phyloP scores from a whole-genome alignment of 139 green algal genomes.

The Edaphochlamys debaryana region DNA sequence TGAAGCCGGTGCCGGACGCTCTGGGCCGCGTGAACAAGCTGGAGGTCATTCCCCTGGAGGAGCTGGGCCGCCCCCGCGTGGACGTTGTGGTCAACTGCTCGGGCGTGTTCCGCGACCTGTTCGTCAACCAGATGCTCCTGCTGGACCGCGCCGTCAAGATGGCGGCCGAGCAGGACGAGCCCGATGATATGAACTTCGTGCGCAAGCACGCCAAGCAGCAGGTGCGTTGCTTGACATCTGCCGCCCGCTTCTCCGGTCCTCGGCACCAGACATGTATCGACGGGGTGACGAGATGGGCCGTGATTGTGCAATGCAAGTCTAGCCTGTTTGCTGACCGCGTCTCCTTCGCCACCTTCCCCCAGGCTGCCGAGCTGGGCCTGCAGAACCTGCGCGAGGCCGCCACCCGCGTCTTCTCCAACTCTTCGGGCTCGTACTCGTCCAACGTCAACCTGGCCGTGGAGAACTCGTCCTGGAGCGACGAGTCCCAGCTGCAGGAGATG shows the following conservation, averaged over 20 bases:
- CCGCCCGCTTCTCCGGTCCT: no score
- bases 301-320: no score
- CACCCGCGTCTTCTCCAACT: conserved; percentile 97
- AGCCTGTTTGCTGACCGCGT: no score
- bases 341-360: no score
- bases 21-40: conserved; percentile 99
- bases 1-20: conserved; percentile 92
- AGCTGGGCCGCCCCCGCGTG: conserved; percentile 94
- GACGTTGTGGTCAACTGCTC: conserved; percentile 99
- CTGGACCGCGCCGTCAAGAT: conserved; percentile 97
- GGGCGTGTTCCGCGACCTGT: conserved; percentile 99
- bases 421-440: conserved; percentile 94
- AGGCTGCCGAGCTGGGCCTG: conserved; percentile 91
- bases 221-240: background rate
- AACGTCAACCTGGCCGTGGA: conserved; percentile 99
- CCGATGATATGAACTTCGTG: conserved; percentile 99
- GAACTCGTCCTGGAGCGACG: conserved; percentile 96
- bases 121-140: conserved; percentile 99
- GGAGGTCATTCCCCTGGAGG: conserved; percentile 97
- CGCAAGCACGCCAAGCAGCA: conserved; percentile 97
- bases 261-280: no score
- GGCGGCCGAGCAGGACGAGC: conserved; percentile 97
- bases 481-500: conserved; percentile 97
- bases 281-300: no score
- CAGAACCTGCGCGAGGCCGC: conserved; percentile 89